Percentiles rank a stretch among this genome's conserved stretches.
phyloP scores from a whole-genome alignment of 2,329 filamentous ascomycete genomes.

The Phyllosticta citriasiana region DNA sequence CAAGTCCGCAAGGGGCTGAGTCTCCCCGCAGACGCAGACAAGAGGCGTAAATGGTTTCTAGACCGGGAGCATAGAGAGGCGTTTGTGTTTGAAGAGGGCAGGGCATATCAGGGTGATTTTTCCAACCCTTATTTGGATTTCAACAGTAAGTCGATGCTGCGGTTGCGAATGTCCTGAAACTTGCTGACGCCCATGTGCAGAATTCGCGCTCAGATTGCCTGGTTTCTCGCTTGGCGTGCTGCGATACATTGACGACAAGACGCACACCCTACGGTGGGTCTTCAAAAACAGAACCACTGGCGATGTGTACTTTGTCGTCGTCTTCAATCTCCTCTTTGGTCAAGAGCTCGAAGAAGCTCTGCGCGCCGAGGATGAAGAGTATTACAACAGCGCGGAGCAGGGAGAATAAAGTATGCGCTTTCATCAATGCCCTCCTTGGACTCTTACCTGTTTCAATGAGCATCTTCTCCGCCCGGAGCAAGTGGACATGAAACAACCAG shows the following conservation, averaged over 20 bases:
- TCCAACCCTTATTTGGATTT: slow-evolving; percentile 42
- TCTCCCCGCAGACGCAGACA: slow-evolving; percentile 31
- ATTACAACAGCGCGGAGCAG: not conserved
- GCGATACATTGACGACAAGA: slow-evolving; percentile 39
- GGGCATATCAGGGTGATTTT: slow-evolving; percentile 37
- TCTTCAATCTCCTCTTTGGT: slow-evolving; percentile 37
- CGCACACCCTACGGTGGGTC: slow-evolving; percentile 37
- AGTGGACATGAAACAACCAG: not conserved
- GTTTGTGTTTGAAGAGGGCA: slow-evolving; percentile 34
- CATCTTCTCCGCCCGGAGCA: not conserved
- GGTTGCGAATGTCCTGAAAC: not conserved
- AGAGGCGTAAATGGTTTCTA: slow-evolving; percentile 36
- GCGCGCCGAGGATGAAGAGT: slow-evolving; percentile 16
- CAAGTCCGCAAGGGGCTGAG: slow-evolving; percentile 19
- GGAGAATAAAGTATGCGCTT: not conserved
- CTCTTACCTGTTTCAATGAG: not conserved
- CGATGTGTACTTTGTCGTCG: slow-evolving; percentile 35
- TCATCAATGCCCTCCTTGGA: not conserved
- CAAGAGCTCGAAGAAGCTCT: slow-evolving; percentile 29
- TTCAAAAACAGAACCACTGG: slow-evolving; percentile 33
- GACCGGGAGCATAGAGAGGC: slow-evolving; percentile 12
- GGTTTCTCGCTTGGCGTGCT: slow-evolving; percentile 36
- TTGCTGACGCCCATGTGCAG: slow-evolving; percentile 4
- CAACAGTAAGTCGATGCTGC: slow-evolving; percentile 18
- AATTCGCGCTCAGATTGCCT: slow-evolving; percentile 35